Evolutionary conservation across 225 moss, liverwort and hornwort genomes (phyloP).

Genomic region (Marchantia paleacea): DNA sequence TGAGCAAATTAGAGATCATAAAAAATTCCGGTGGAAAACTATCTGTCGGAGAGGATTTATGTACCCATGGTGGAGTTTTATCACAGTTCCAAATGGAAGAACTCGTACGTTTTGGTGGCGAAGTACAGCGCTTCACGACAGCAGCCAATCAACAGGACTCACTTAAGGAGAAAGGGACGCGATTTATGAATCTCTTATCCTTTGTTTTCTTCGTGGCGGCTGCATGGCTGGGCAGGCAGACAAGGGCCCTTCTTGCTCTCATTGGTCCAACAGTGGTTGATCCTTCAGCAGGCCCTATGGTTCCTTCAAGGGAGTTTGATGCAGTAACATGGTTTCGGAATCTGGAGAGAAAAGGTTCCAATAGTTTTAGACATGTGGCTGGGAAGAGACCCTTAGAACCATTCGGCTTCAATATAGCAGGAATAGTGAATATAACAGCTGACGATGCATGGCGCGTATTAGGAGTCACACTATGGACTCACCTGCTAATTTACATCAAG

Average conservation of each 20-base stretch:
- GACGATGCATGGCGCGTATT: slow-evolving; percentile 89
- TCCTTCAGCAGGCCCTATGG: slow-evolving; percentile 56
- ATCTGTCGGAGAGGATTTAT: not conserved
- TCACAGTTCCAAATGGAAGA: slow-evolving; percentile 67
- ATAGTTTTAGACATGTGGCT: not conserved
- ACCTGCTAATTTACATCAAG: slow-evolving; percentile 72
- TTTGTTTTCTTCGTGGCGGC: slow-evolving; percentile 82
- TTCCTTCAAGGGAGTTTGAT: slow-evolving; percentile 49
- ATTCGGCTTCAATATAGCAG: slow-evolving; percentile 28
- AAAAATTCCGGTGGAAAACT: not conserved
- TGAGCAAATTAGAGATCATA: slow-evolving; percentile 20
- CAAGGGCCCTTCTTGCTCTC: slow-evolving; percentile 64
- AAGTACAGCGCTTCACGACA: slow-evolving; percentile 64
- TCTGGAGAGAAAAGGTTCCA: slow-evolving; percentile 29
- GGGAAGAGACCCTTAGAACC: slow-evolving; percentile 33
- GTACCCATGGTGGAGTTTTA: slow-evolving; percentile 33
- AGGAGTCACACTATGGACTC: slow-evolving; percentile 84
- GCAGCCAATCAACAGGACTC: slow-evolving; percentile 45
- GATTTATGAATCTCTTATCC: slow-evolving; percentile 65
- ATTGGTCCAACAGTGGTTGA: slow-evolving; percentile 76
- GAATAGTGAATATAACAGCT: slow-evolving; percentile 43
- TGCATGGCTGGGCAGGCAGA: slow-evolving; percentile 85
- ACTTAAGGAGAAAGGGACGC: slow-evolving; percentile 41
- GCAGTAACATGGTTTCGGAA: slow-evolving; percentile 71
- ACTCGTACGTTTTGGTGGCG: slow-evolving; percentile 82